Evolutionary conservation across 2,329 filamentous ascomycete genomes (phyloP), one percentile per base, ranked within the genome.

Genomic region (Aspergillus unguis): DNA sequence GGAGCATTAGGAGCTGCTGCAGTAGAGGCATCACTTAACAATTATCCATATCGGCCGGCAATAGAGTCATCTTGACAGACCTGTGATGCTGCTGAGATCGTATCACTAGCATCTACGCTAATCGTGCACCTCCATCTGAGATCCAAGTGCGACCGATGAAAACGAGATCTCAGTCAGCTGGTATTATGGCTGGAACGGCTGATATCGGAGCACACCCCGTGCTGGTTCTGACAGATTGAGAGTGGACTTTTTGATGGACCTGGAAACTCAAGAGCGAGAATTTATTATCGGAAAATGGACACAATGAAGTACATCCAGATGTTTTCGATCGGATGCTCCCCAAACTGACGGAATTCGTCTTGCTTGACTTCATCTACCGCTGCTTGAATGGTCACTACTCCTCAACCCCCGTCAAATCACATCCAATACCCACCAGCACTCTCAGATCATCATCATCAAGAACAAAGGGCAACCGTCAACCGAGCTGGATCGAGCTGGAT

Each of bases 401-500:
- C 17, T 17, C 17, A 17, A 17, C 17, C 17, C 17, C 17, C 17
- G 17, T 17, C 17, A 17, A 17, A 17, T 17, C 17, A 17, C 17
- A 17, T 17, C 17, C 17, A 17, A 17, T 17, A 17, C 17, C 32
- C 32, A 35, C 9, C 3, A 11, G 32, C 32, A 17, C 17, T 17
- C 17, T 17, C 17, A 17, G 17, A 17, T 17, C 17, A 17, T 17
- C 17, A 17, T 17, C 17, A 17, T 17, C 17, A 17, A 17, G 17
- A 17, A 17, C 17, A 17, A 17, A 17, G 17, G 17, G 17, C 17
- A 17, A 17, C 17, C 17, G 17, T 17, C 17, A 17, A 36, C 33
- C 6, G 33, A 36, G 33, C 10, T 11, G 37, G 11, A 23, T 26
- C 37, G 58, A 55, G 38, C 47, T 50, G 52, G 52, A 58, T 60